Base-by-base conservation (phyloP, 1,284 basidiomycete genomes). In the Melampsora larici-populina region DNA sequence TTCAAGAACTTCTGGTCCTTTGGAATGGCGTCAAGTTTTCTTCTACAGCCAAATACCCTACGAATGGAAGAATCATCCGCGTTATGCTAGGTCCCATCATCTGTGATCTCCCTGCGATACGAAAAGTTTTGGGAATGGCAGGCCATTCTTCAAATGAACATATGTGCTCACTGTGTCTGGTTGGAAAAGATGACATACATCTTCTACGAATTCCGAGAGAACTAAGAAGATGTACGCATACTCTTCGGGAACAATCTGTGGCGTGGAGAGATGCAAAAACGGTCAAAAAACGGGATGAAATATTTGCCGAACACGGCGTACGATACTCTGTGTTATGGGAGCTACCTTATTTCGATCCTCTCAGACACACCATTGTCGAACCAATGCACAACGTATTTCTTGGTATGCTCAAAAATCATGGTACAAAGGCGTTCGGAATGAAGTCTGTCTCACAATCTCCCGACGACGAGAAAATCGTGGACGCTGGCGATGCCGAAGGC, bases 1-100 rank as follows among this genome's bases (percentile, higher is more conserved):
- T 85, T 7, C 79, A 83, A 1, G 75, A 77, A 64, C 79, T 86
- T 11, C 29, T 81, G 0, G 63, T 74, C 17, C 80, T 84, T 33
- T 85, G 83, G 82, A 33, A 80, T 24, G 74, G 66, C 1, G 2
- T 68, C 29, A 46, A 69, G 9, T 77, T 69, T 51, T 69, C 36
- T 6, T 55, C 36, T 62, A 77, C 74, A 21, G 66, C 62, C 36
- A 21, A 46, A 43, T 43, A 69, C 55, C 74, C 74, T 46, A 43
- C 40, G 24, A 43, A 65, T 7, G 75, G 75, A 29, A 43, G 67
- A 18, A 31, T 77, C 5, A 70, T 77, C n/a, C 17, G 46, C 49
- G 67, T 49, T 1, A n/a, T 21, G 43, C 29, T 77, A 7, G 66
- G 55, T 7, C 67, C 75, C 11, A 26, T 77, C 4, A 29, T 77